Base-by-base conservation (phyloP, 345 rosid genomes). In the Lepidium sativum region DNA sequence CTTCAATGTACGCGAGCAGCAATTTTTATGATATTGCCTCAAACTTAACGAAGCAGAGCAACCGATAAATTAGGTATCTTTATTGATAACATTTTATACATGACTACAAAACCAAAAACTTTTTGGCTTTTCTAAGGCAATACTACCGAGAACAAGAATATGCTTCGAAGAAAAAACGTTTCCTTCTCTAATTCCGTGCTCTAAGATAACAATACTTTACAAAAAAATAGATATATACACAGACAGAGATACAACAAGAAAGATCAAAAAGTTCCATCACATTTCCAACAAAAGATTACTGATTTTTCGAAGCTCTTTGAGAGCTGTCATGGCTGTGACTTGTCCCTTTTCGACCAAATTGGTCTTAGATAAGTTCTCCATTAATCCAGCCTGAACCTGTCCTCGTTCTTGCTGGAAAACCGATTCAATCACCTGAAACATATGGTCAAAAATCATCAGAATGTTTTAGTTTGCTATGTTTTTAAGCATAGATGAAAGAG, bases 241-340 rank as follows among this genome's bases (percentile, higher is more conserved):
- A 39, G 20, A 71, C 45, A 20, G 56, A 74, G 77, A 14, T 2
- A 18, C 56, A 59, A 58, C 14, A 17, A 44, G 16, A 45, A 52
- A 51, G 37, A 52, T 50, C 67, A 50, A 60, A 37, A 45, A 42
- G 18, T 45, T 50, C 34, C 32, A 32, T 94, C 85, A 90, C 97
- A 86, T 90, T 75, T 94, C 92, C n/a, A 87, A 82, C 58, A 94
- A 81, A 43, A 88, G 78, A 75, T 85, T 88, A 88, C 99, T 94
- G 61, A 94, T 90, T 74, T 86, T 88, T 65, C 97, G 79, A 48
- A 94, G 96, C 86, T 90, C 99, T 43, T 80, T 86, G 35, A 94
- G 85, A 53, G 99, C 99, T 59, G 92, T 69, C 74, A 88, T 57
- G 23, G 97, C 97, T 2, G 95, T 94, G 42, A 70, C 86, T 75